Conservation (phyloP, 331 rosid species). For the Saraca asoca region DNA sequence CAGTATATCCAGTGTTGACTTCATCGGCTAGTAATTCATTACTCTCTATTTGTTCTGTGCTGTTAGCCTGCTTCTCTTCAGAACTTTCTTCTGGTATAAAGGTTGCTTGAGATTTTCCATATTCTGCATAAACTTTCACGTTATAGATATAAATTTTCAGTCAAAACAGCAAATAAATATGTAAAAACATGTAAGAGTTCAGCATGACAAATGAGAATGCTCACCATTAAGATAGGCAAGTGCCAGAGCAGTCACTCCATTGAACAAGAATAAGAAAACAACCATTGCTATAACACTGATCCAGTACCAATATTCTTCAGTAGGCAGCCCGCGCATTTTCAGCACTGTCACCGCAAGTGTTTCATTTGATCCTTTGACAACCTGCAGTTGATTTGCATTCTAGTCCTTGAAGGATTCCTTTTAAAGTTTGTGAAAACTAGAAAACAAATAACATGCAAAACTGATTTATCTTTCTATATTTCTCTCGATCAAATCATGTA, state of each 20-base stretch:
- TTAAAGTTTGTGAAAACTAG: neutral
- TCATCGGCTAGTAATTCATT: neutral
- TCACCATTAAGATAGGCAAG: conserved; percentile 40
- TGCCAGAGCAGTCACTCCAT: conserved; percentile 32
- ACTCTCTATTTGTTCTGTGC: neutral
- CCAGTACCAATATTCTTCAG: conserved; percentile 40
- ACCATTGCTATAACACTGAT: conserved; percentile 35
- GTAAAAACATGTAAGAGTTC: neutral
- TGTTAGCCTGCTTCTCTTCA: neutral
- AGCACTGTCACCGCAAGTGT: conserved; percentile 35
- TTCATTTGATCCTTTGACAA: conserved; percentile 39
- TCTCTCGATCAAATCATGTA: neutral
- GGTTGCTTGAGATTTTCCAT: conserved; percentile 31
- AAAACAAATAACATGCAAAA: neutral
- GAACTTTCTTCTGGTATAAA: conserved; percentile 16
- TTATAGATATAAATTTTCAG: neutral
- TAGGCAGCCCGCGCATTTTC: conserved; percentile 36
- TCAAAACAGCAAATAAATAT: neutral
- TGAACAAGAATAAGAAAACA: conserved; percentile 37
- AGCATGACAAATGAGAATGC: conserved; percentile 15
- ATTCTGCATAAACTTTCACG: conserved; percentile 25
- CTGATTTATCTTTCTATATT: neutral
- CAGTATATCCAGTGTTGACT: neutral
- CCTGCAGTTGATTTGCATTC: conserved; percentile 36
- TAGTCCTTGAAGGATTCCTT: neutral